These are phyloP conservation scores for Leccinum aurantiacum DNA, from an alignment of 768 basidiomycete species.

Conservation along the genomic window DNA sequence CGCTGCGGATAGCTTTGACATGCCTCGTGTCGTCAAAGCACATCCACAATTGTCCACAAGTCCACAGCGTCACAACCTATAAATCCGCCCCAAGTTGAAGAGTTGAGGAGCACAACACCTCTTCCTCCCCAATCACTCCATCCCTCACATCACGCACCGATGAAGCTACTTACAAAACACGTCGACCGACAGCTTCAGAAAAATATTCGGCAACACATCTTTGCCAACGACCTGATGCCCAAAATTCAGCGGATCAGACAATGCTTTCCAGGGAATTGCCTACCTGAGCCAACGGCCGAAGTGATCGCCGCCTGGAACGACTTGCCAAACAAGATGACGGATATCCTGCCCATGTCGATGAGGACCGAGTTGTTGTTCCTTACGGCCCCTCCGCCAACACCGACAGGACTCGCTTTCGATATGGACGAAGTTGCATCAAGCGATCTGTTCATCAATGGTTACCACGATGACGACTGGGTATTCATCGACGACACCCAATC, in stretches of 20 bases:
- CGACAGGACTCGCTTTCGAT: constrained; percentile 7
- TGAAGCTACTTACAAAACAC: constrained; percentile 7
- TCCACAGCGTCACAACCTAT: constrained; percentile 16
- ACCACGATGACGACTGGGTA: constrained; percentile 3
- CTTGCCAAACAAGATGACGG: constrained; percentile 26
- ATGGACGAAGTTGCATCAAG: constrained; percentile 2
- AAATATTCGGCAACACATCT: constrained; percentile 9
- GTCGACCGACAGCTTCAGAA: constrained; percentile 15
- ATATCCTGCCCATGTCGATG: constrained; percentile 11
- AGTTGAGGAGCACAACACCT: not conserved
- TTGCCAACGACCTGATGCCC: constrained; percentile 15
- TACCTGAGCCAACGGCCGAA: constrained; percentile 20
- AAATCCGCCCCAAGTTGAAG: constrained; percentile 13
- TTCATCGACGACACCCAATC: constrained; percentile 2
- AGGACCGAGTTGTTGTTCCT: constrained; percentile 1
- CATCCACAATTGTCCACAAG: constrained; percentile 28
- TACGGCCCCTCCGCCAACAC: constrained; percentile 24
- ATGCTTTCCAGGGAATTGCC: constrained; percentile 13
- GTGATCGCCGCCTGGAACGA: constrained; percentile 25
- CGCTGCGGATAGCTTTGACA: constrained; percentile 13
- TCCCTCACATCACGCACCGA: not conserved
- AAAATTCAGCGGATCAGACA: constrained; percentile 18
- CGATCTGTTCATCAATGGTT: not conserved
- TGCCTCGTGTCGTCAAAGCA: constrained; percentile 32
- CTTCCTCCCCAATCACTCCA: not conserved